Evolutionary conservation across 2,329 filamentous ascomycete genomes (phyloP).

Genomic region (Aspergillus fumigatiaffinis): DNA sequence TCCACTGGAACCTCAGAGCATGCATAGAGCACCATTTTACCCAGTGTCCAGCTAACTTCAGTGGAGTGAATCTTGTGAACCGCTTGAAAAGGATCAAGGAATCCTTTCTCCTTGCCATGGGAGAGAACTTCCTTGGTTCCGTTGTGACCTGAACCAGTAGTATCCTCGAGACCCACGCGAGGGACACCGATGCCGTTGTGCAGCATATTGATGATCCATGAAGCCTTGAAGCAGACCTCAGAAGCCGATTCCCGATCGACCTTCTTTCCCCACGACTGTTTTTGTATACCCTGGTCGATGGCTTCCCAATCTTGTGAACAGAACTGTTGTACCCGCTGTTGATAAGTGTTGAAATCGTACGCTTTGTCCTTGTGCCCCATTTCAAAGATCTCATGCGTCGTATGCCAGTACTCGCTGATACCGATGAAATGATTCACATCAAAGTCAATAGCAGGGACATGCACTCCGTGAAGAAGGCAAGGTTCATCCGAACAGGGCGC

Average conservation of each 20-base stretch:
- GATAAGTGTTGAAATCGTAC: constrained; percentile 88
- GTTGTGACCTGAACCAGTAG: constrained; percentile 56
- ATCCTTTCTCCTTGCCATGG: constrained; percentile 68
- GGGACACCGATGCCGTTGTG: constrained; percentile 96
- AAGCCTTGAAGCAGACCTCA: constrained; percentile 95
- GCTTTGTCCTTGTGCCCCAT: constrained; percentile 70
- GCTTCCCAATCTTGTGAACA: constrained; percentile 78
- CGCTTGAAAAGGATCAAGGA: constrained; percentile 81
- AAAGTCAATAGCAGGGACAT: constrained; percentile 94
- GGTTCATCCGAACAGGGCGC: constrained; percentile 76
- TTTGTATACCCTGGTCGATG: constrained; percentile 64
- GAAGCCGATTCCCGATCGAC: constrained; percentile 69
- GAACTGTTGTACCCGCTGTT: constrained; percentile 77
- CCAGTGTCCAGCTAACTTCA: constrained; percentile 95
- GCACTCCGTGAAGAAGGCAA: constrained; percentile 84
- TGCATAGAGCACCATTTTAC: constrained; percentile 94
- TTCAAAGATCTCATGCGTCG: constrained; percentile 89
- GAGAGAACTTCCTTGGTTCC: constrained; percentile 67
- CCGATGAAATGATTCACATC: constrained; percentile 96
- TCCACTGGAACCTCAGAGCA: constrained; percentile 76
- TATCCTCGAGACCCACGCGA: constrained; percentile 70
- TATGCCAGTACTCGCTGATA: constrained; percentile 98
- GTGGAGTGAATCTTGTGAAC: constrained; percentile 87
- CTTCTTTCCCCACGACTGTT: constrained; percentile 70
- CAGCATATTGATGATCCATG: constrained; percentile 94